Conservation (phyloP, 768 basidiomycete species). For the Lentinula sp. region DNA sequence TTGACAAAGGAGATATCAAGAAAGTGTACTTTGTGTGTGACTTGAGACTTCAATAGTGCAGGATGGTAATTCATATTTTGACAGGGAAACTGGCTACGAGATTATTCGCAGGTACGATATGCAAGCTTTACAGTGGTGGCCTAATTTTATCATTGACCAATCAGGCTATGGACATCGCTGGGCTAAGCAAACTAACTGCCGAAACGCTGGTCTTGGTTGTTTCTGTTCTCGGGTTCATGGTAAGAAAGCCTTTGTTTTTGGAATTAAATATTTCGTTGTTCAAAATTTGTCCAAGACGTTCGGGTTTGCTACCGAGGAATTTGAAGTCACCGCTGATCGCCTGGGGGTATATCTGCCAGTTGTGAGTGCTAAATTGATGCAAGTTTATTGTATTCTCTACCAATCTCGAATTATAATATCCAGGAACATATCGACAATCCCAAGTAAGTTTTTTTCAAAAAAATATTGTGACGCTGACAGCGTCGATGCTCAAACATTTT, state of each 20-base stretch:
- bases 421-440: conserved; percentile 79
- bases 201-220: conserved; percentile 60
- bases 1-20: conserved; percentile 60
- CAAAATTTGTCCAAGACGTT: conserved; percentile 35
- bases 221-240: conserved; percentile 54
- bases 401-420: not conserved
- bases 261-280: not conserved
- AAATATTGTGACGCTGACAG: not conserved
- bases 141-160: not conserved
- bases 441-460: conserved; percentile 31
- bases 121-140: not conserved
- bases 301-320: conserved; percentile 60
- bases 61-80: not conserved
- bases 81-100: conserved; percentile 65
- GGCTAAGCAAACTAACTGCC: conserved; percentile 55
- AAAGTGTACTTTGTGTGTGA: conserved; percentile 54
- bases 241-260: conserved; percentile 11
- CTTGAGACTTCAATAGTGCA: not conserved
- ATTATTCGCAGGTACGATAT: conserved; percentile 51
- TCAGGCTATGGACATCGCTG: conserved; percentile 68
- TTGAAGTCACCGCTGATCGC: conserved; percentile 65
- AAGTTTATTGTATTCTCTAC: not conserved
- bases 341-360: conserved; percentile 75
- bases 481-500: not conserved
- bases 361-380: conserved; percentile 25